Evolutionary conservation across 2,329 filamentous ascomycete species (phyloP), one percentile per base, ranked within the genome.

Genomic region (Fonsecaea pedrosoi): DNA sequence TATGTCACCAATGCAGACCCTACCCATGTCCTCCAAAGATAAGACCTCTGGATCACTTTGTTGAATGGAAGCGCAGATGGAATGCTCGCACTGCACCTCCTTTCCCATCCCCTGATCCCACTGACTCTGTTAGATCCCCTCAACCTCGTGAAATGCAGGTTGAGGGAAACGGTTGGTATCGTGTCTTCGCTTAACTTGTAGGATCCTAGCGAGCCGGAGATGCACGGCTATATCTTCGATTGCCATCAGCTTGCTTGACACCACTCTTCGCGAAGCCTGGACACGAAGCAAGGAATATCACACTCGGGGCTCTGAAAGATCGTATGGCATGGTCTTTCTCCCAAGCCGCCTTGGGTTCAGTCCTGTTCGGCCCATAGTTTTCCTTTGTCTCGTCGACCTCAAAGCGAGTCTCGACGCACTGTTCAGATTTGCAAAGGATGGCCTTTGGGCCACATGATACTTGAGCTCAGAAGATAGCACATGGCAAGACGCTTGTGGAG

Each of bases 1-100:
- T 7, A 21, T 10, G 42, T 8, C 6, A 71, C 77, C 25, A 68
- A 62, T 65, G 82, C 80, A 0, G 80, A 78, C 72, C 83, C 80
- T 71, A 84, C 82, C 0, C 12, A 79, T 80, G 71, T 83, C 84
- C 3, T 78, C 79, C 82, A 82, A 84, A n/a, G 70, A 66, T 67
- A 82, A 78, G 0, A 81, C 82, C 0, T 77, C 70, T 0, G 80
- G 81, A 71, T 84, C 82, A 57, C 77, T 81, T 81, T 81, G 83
- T 72, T 83, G 81, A 61, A 83, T 83, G 0, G 81, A 73, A 54
- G 81, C 84, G 53, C 75, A 73, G 1, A 68, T 40, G 42, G 80
- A 82, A 0, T 68, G 71, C 13, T 65, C 53, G 0, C 79, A 79
- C 12, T 78, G 70, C 0, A 79, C 77, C 60, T 83, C 81, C 0